Percentiles rank a stretch among this genome's conserved stretches.
These are phyloP conservation scores for Mycena maculata DNA, from an alignment of 768 basidiomycete genomes.

Conservation along the genomic window DNA sequence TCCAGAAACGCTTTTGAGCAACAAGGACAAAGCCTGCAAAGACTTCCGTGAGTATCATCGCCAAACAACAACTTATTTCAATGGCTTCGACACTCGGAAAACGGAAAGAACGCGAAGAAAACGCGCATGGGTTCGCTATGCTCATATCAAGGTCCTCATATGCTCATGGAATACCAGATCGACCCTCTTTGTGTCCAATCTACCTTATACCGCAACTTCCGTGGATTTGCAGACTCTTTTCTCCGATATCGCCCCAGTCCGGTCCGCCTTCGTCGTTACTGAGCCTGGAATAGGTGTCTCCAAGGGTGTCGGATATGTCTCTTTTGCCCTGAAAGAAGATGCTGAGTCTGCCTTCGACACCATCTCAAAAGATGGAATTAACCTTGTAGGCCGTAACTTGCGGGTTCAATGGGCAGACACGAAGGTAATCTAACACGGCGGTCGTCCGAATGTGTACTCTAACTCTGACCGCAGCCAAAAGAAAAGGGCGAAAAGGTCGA, in stretches of 20 bases:
- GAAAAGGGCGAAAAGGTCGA: constrained; percentile 53
- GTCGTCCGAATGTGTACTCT: constrained; percentile 2
- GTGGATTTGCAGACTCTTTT: constrained; percentile 92
- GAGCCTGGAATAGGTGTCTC: constrained; percentile 80
- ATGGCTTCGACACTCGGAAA: constrained; percentile 53
- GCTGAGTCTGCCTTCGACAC: constrained; percentile 79
- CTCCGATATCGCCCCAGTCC: constrained; percentile 94
- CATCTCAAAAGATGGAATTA: constrained; percentile 72
- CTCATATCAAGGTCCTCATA: background rate
- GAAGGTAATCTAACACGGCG: constrained; percentile 62
- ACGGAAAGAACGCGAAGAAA: constrained; percentile 55
- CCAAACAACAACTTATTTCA: constrained; percentile 18
- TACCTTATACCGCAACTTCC: constrained; percentile 91
- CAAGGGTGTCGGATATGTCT: constrained; percentile 97
- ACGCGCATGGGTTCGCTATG: constrained; percentile 49
- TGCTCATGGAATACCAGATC: constrained; percentile 56
- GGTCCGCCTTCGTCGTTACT: constrained; percentile 92
- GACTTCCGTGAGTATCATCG: background rate
- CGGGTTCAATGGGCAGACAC: constrained; percentile 84
- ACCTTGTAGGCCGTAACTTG: constrained; percentile 74
- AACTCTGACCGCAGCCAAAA: constrained; percentile 53
- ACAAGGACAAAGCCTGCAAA: background rate
- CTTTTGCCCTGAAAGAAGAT: constrained; percentile 91
- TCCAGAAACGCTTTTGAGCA: constrained; percentile 28
- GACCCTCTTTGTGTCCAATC: constrained; percentile 92